Conservation (phyloP, 139 green algal species). For the Tetradesmus obliquus region DNA sequence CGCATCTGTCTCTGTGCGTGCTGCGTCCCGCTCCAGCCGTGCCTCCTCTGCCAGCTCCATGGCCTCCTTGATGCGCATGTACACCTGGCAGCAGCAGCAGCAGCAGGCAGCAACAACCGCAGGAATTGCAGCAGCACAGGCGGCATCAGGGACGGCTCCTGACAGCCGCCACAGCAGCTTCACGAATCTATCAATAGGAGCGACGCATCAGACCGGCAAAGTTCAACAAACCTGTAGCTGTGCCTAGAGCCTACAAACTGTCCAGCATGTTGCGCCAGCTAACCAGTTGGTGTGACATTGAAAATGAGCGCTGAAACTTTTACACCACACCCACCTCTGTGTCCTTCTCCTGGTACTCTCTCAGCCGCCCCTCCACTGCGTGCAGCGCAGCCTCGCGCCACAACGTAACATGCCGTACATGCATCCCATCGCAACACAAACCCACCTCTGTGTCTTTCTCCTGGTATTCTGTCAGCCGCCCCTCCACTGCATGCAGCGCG, state of each 20-base stretch:
- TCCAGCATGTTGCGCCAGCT: too few relatives aligned
- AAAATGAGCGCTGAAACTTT: too few relatives aligned
- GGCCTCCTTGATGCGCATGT: constrained; percentile 62
- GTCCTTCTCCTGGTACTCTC: constrained; percentile 63
- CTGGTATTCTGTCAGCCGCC: constrained; percentile 65
- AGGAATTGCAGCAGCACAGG: not conserved
- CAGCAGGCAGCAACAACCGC: constrained; percentile 10
- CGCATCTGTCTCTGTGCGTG: constrained; percentile 16
- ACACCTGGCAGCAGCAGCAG: constrained; percentile 55
- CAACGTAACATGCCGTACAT: not conserved
- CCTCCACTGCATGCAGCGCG: constrained; percentile 54
- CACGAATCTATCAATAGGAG: not conserved
- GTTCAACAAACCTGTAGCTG: too few relatives aligned
- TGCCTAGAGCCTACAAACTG: too few relatives aligned
- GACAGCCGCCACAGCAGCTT: not conserved
- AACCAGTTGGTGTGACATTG: too few relatives aligned
- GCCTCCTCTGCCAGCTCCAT: constrained; percentile 69
- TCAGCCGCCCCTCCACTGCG: constrained; percentile 55
- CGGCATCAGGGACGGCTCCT: not conserved
- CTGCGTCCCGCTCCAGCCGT: constrained; percentile 54
- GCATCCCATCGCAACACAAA: not conserved
- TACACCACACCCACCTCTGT: constrained; percentile 43
- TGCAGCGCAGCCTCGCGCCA: not conserved
- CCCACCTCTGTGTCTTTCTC: constrained; percentile 63
- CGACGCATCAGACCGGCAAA: too few relatives aligned